Evolutionary conservation across 306 rosid genomes (phyloP), one percentile per base, ranked within the genome.

Genomic region (Quillaja saponaria): DNA sequence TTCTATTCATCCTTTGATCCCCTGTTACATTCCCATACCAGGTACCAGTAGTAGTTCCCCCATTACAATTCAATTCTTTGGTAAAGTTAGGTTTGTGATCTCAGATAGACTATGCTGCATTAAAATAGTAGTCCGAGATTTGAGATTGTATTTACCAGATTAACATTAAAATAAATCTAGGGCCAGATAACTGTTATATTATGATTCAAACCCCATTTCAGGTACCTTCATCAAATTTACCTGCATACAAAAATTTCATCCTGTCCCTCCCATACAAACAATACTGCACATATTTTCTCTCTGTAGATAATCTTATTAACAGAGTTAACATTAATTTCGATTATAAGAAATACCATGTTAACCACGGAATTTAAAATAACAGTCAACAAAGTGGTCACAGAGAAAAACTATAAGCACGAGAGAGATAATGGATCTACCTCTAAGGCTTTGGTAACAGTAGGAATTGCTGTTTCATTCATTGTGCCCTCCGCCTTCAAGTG

Each of bases 401-500:
- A 12, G 5, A 8, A 39, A 39, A 39, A 7, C 1, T 39, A 39
- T 8, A 25, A 1, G 31, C 31, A 25, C 31, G 17, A 17, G 10
- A 44, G 15, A 45, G 49, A 51, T 34, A n/a, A 55, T 49, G 25
- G 55, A 58, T 15, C 31, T 76, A 87, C 96, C 96, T 85, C 83
- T 63, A 87, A 64, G 37, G 91, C 86, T 52, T 68, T 76, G 57
- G 73, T 76, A 73, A 87, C 80, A 7, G 69, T 8, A 28, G 96
- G 91, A 68, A 91, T 55, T 65, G 78, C 78, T 7, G 85, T 14
- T 63, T 87, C 97, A 61, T 60, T 85, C 82, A 84, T 46, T 42
- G 84, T 66, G 69, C 97, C 97, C 75, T 91, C 97, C 40, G 97
- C 97, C 96, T 91, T 61, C 61, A 74, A 15, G 77, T 55, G 53